Percentiles rank a stretch among this genome's conserved stretches.
These are phyloP conservation scores for Aulographum hederae DNA, from an alignment of 2,329 filamentous ascomycete genomes.

Conservation along the genomic window DNA sequence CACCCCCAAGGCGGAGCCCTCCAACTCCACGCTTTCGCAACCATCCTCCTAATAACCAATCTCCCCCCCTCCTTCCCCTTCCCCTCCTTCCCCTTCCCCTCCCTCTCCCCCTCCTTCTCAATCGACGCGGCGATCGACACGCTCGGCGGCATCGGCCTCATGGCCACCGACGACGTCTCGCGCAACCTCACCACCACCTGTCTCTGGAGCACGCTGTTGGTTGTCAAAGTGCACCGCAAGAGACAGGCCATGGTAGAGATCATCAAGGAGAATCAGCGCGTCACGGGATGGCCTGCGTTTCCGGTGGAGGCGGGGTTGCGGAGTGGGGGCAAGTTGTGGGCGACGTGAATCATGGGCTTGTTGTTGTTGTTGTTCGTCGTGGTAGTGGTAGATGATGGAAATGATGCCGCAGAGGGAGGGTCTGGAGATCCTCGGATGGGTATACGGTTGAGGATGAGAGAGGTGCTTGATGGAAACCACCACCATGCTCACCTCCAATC, in stretches of 20 bases:
- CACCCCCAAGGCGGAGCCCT: too few species aligned
- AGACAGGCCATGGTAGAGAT: slow-evolving; percentile 2
- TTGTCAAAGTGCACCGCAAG: slow-evolving; percentile 1
- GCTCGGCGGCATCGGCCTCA: slow-evolving; percentile 32
- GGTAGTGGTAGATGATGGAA: too few species aligned
- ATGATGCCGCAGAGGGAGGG: too few species aligned
- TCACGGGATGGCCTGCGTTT: slow-evolving; percentile 3
- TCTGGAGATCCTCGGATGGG: too few species aligned
- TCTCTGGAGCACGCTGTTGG: slow-evolving; percentile 1
- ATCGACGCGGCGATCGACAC: slow-evolving; percentile 29
- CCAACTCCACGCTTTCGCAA: slow-evolving; percentile 19
- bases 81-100: slow-evolving; percentile 35
- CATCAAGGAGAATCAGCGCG: slow-evolving; percentile 1
- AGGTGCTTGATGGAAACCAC: too few species aligned
- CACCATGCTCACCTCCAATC: too few species aligned
- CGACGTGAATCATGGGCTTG: too few species aligned
- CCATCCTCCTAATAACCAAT: slow-evolving; percentile 34
- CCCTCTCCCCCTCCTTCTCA: slow-evolving; percentile 33
- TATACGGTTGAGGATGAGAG: too few species aligned
- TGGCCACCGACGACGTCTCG: slow-evolving; percentile 6
- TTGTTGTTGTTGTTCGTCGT: too few species aligned
- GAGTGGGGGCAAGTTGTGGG: too few species aligned
- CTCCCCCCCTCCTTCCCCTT: slow-evolving; percentile 24
- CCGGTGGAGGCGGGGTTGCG: slow-evolving; percentile 2
- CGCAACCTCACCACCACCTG: slow-evolving; percentile 1